These are phyloP conservation scores for Citrus maxima DNA, from an alignment of 345 rosid genomes.

Conservation along the genomic window DNA sequence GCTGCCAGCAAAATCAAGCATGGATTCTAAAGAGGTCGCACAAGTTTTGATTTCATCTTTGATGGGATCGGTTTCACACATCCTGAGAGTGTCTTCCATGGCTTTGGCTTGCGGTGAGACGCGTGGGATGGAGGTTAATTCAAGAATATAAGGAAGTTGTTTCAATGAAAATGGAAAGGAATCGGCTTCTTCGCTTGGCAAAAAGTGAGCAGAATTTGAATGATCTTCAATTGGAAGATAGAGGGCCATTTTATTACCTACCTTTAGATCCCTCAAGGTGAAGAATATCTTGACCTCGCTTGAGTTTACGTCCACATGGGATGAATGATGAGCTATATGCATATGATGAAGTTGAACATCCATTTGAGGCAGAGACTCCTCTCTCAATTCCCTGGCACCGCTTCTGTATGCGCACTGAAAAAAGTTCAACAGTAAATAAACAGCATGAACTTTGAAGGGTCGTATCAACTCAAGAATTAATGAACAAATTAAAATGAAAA, in stretches of 20 bases:
- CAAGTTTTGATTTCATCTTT: constrained; percentile 23
- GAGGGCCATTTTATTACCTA: not conserved
- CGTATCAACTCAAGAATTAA: no score
- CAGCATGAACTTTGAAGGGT: no score
- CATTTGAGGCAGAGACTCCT: no score
- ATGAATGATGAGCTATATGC: not conserved
- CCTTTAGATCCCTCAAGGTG: not conserved
- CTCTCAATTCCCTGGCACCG: not conserved
- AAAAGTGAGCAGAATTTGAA: not conserved
- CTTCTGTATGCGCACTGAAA: no score
- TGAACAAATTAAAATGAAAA: no score
- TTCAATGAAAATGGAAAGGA: not conserved
- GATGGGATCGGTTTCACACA: constrained; percentile 12
- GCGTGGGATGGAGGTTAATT: constrained; percentile 10
- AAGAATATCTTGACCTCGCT: not conserved
- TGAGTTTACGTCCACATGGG: not conserved
- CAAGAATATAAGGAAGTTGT: constrained; percentile 12
- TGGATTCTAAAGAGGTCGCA: constrained; percentile 20
- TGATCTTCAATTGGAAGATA: not conserved
- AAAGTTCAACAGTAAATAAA: no score
- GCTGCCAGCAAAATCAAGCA: constrained; percentile 21
- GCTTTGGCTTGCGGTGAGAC: constrained; percentile 22
- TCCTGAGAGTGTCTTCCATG: constrained; percentile 12
- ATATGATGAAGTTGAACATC: not conserved
- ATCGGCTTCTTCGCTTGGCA: not conserved